A percentile compares a stretch with the other conserved stretches of the same genome.
phyloP scores from a whole-genome alignment of 1,284 basidiomycete genomes.

The Leccinum solheimii region DNA sequence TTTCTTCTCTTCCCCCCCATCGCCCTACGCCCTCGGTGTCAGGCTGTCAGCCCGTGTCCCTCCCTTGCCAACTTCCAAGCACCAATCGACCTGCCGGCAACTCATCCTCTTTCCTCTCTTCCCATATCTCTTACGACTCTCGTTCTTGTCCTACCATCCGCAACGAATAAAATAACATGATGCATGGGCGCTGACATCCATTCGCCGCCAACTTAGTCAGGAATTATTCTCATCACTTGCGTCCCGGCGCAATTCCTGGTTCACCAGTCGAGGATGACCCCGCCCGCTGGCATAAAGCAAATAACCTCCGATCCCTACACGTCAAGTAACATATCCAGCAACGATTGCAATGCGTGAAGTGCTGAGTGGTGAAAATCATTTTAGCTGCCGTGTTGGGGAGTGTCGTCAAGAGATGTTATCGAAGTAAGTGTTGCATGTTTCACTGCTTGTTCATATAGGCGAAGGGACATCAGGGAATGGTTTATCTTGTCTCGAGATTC shows the following conservation, averaged over 20 bases:
- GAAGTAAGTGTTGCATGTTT: conserved; percentile 26
- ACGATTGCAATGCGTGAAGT: conserved; percentile 66
- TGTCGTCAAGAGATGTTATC: conserved; percentile 27
- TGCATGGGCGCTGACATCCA: conserved; percentile 59
- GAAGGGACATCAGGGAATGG: background rate
- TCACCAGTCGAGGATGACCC: conserved; percentile 9
- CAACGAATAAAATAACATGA: conserved; percentile 26
- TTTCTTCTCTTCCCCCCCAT: conserved; percentile 22
- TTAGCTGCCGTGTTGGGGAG: conserved; percentile 44
- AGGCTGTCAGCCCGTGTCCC: conserved; percentile 5
- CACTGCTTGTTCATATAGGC: conserved; percentile 1
- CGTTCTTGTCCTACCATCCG: conserved; percentile 23
- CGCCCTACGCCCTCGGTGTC: conserved; percentile 16
- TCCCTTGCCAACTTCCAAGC: conserved; percentile 16
- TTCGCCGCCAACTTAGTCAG: conserved; percentile 85
- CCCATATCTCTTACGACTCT: conserved; percentile 23
- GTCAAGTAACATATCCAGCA: conserved; percentile 51
- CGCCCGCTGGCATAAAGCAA: conserved; percentile 1
- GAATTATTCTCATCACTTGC: conserved; percentile 84
- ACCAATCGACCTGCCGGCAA: conserved; percentile 25
- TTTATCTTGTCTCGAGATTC: background rate
- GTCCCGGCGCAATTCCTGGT: conserved; percentile 43
- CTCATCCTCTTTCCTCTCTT: conserved; percentile 31
- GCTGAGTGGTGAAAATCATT: conserved; percentile 63
- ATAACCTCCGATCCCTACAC: conserved; percentile 2